phyloP scores from a whole-genome alignment of 108 stramenopile genomes.

The Skeletonema grethae region DNA sequence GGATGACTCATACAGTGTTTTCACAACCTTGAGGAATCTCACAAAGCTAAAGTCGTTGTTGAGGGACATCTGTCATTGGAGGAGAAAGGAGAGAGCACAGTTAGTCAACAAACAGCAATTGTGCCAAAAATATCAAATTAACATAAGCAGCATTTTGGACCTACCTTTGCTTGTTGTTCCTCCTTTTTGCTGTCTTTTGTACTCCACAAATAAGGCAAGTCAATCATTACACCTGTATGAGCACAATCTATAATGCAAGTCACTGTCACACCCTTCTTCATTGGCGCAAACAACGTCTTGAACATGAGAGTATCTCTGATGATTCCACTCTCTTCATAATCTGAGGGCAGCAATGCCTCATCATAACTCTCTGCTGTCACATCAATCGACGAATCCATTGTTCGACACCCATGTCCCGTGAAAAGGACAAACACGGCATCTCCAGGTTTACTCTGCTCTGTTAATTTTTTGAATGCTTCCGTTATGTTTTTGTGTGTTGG shows the following conservation, averaged over 20 bases:
- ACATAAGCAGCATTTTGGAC: background rate
- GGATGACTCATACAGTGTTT: slow-evolving; percentile 86
- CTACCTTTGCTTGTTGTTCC: slow-evolving; percentile 50
- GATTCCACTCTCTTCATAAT: slow-evolving; percentile 67
- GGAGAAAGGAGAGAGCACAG: background rate
- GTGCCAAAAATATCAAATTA: background rate
- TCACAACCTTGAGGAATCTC: slow-evolving; percentile 85
- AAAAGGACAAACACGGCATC: slow-evolving; percentile 89
- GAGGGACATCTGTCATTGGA: slow-evolving; percentile 47
- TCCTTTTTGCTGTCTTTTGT: slow-evolving; percentile 56
- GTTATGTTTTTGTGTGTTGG: slow-evolving; percentile 82
- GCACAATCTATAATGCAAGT: slow-evolving; percentile 84
- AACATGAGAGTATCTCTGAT: slow-evolving; percentile 84
- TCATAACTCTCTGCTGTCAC: slow-evolving; percentile 74
- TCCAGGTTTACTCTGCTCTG: slow-evolving; percentile 81
- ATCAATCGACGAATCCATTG: slow-evolving; percentile 68
- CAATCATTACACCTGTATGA: slow-evolving; percentile 81
- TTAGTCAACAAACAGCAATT: background rate
- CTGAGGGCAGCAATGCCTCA: slow-evolving; percentile 76
- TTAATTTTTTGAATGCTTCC: slow-evolving; percentile 73
- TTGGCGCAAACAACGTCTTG: slow-evolving; percentile 81
- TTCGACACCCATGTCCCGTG: slow-evolving; percentile 83
- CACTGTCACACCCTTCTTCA: slow-evolving; percentile 81
- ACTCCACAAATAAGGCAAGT: slow-evolving; percentile 82
- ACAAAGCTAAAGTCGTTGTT: slow-evolving; percentile 89